phyloP scores from a whole-genome alignment of 2,329 filamentous ascomycete genomes.

The Colletotrichum paranaense region DNA sequence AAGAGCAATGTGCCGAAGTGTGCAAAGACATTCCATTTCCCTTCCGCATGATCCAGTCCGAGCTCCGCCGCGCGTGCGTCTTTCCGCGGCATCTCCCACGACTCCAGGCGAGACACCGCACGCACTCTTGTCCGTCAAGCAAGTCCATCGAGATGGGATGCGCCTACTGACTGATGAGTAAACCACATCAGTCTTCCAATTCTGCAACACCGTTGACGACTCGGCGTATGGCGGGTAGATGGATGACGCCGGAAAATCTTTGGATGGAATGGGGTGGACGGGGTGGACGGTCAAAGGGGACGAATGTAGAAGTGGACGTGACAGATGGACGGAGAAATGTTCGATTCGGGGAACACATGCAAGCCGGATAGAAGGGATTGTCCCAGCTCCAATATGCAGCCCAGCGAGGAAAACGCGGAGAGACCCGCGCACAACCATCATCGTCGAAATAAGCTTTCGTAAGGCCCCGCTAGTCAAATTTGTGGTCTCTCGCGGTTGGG shows the following conservation, averaged over 20 bases:
- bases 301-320: too few relatives aligned
- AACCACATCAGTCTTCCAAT: neutral
- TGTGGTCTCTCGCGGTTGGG: neutral
- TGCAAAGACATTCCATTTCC: neutral
- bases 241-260: neutral
- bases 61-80: neutral
- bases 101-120: neutral
- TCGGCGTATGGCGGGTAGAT: neutral
- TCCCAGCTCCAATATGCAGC: neutral
- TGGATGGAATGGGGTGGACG: neutral
- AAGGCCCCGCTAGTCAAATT: neutral
- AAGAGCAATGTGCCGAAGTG: neutral
- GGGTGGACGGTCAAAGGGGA: too few relatives aligned
- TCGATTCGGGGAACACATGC: neutral
- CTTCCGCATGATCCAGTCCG: neutral
- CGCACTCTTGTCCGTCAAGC: neutral
- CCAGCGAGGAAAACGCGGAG: neutral
- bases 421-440: neutral
- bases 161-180: neutral
- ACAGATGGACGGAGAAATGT: neutral
- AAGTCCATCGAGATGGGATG: neutral
- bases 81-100: neutral
- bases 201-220: neutral
- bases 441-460: neutral
- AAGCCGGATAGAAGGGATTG: neutral